These are phyloP conservation scores for Calonectria naviculata DNA, from an alignment of 2,329 filamentous ascomycete species.

Conservation along the genomic window DNA sequence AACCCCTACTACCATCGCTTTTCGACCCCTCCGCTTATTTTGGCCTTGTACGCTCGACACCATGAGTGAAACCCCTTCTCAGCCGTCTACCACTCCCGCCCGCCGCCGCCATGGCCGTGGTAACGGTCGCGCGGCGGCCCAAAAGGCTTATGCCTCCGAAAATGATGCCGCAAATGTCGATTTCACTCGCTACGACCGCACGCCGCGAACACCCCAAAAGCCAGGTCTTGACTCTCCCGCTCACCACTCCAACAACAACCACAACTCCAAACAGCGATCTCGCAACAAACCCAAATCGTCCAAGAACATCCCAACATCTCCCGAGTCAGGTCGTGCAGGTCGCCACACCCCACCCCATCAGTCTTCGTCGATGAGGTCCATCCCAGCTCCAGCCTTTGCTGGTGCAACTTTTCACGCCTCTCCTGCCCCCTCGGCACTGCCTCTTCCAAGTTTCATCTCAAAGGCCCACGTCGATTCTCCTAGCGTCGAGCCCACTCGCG, in stretches of 20 bases:
- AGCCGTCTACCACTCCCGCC: constrained; percentile 47
- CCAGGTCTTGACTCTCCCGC: constrained; percentile 48
- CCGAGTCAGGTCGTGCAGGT: constrained; percentile 52
- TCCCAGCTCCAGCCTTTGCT: constrained; percentile 76
- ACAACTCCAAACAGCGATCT: constrained; percentile 43
- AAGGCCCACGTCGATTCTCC: constrained; percentile 79
- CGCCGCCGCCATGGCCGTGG: constrained; percentile 54
- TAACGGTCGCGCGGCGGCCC: constrained; percentile 53
- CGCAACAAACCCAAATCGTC: constrained; percentile 45
- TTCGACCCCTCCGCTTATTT: constrained; percentile 7
- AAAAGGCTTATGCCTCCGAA: constrained; percentile 70
- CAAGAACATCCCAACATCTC: constrained; percentile 50
- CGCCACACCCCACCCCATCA: constrained; percentile 57
- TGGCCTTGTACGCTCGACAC: constrained; percentile 18
- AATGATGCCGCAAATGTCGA: constrained; percentile 56
- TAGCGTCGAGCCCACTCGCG: constrained; percentile 47
- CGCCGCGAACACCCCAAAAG: constrained; percentile 62
- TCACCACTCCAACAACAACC: constrained; percentile 38
- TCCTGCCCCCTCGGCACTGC: constrained; percentile 88
- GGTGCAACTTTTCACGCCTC: constrained; percentile 96
- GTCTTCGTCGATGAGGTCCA: constrained; percentile 56
- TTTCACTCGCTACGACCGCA: constrained; percentile 46
- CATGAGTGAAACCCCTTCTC: constrained; percentile 49
- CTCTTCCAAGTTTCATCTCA: constrained; percentile 87
- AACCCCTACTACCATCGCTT: constrained; percentile 1